These are phyloP conservation scores for Populus pruinosa DNA, from an alignment of 345 rosid species.

Conservation along the genomic window DNA sequence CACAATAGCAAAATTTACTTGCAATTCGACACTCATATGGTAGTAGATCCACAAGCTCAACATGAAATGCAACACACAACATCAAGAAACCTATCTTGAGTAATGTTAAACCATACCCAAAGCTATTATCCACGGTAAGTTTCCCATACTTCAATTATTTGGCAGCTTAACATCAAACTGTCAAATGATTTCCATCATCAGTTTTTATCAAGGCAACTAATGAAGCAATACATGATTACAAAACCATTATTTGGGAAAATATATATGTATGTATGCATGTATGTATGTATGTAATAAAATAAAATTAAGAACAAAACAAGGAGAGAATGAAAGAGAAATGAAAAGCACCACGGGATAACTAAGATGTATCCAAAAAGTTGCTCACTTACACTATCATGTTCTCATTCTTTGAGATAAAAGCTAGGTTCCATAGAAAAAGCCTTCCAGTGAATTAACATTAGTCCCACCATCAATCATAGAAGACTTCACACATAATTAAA, in stretches of 20 bases:
- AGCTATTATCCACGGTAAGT: neutral
- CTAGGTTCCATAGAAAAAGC: neutral
- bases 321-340: too few relatives aligned
- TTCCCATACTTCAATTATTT: neutral
- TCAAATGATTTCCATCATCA: neutral
- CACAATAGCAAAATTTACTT: slow-evolving; percentile 27
- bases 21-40: slow-evolving; percentile 17
- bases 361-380: neutral
- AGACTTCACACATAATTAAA: neutral
- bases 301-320: too few relatives aligned
- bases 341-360: neutral
- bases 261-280: too few relatives aligned
- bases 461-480: neutral
- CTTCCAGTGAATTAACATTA: neutral
- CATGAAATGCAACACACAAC: slow-evolving; percentile 11
- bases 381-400: neutral
- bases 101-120: neutral
- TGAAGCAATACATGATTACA: neutral
- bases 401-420: neutral
- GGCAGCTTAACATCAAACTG: neutral
- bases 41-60: slow-evolving; percentile 36
- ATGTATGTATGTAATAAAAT: too few relatives aligned
- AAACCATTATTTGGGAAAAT: neutral
- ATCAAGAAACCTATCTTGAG: neutral
- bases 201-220: neutral